A percentile compares a stretch with the other conserved stretches of the same genome.
phyloP scores from a whole-genome alignment of 495 filamentous ascomycete genomes.

The Astrocystis sublimbata region DNA sequence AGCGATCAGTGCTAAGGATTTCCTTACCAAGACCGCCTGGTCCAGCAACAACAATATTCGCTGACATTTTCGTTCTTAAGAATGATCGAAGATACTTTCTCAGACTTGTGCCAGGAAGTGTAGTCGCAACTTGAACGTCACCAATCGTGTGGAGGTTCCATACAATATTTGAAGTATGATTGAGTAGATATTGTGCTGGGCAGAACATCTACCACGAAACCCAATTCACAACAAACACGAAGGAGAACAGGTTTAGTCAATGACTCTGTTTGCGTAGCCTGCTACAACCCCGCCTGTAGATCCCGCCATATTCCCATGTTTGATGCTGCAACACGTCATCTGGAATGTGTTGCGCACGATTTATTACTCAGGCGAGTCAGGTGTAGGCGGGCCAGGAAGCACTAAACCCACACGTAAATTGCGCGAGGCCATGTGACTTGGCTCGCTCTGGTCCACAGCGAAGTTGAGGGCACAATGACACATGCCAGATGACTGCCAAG shows the following conservation, averaged over 20 bases:
- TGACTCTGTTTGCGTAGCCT: too few species aligned
- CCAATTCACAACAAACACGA: neutral
- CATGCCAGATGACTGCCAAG: too few species aligned
- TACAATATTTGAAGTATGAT: too few species aligned
- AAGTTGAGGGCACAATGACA: too few species aligned
- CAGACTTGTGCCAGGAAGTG: too few species aligned
- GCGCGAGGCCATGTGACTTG: slow-evolving; percentile 12
- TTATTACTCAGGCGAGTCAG: neutral
- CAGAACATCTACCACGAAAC: neutral
- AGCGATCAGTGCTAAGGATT: too few species aligned
- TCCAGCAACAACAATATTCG: neutral
- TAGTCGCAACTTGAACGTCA: neutral
- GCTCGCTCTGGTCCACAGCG: too few species aligned
- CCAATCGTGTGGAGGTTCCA: too few species aligned
- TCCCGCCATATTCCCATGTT: neutral
- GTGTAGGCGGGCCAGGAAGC: neutral
- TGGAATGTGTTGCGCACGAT: too few species aligned
- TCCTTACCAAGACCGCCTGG: neutral
- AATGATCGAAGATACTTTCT: neutral
- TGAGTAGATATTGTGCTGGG: neutral
- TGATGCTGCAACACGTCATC: too few species aligned
- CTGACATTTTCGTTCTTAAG: neutral
- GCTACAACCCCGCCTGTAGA: neutral
- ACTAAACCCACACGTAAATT: neutral
- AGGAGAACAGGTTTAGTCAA: too few species aligned